phyloP scores from a whole-genome alignment of 2,329 filamentous ascomycete genomes.

The Purpureocillium lavendulum region DNA sequence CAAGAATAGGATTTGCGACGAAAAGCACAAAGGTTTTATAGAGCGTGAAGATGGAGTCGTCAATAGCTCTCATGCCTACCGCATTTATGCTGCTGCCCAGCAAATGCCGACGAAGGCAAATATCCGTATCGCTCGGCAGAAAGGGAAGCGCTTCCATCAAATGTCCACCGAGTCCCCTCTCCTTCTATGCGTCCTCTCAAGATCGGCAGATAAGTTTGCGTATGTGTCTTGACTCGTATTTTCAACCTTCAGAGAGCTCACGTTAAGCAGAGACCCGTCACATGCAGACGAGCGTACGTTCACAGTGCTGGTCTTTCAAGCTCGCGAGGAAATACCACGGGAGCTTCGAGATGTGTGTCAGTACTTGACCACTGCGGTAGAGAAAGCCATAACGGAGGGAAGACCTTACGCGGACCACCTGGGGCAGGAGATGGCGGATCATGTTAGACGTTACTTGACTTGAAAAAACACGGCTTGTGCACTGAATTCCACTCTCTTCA shows the following conservation, averaged over 20 bases:
- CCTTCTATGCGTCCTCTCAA: not conserved
- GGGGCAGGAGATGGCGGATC: not conserved
- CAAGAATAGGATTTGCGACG: not conserved
- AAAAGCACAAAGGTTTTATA: too few relatives aligned
- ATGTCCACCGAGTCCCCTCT: not conserved
- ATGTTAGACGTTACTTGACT: not conserved
- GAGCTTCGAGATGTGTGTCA: not conserved
- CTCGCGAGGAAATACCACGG: not conserved
- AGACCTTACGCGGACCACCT: not conserved
- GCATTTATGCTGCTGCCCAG: not conserved
- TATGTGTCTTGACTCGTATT: not conserved
- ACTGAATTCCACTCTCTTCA: too few relatives aligned
- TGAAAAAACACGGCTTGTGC: too few relatives aligned
- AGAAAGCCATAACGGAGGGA: not conserved
- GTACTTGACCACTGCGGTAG: not conserved
- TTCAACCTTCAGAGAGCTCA: not conserved
- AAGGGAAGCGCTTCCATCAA: not conserved
- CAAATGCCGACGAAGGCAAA: not conserved
- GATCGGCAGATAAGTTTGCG: not conserved
- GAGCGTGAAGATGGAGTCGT: not conserved
- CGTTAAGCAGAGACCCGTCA: not conserved
- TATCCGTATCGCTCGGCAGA: not conserved
- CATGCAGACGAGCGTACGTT: not conserved
- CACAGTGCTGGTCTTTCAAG: not conserved
- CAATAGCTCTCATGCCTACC: not conserved